These are phyloP conservation scores for Ceratocystis ficicola DNA, from an alignment of 2,329 filamentous ascomycete genomes.

Conservation along the genomic window DNA sequence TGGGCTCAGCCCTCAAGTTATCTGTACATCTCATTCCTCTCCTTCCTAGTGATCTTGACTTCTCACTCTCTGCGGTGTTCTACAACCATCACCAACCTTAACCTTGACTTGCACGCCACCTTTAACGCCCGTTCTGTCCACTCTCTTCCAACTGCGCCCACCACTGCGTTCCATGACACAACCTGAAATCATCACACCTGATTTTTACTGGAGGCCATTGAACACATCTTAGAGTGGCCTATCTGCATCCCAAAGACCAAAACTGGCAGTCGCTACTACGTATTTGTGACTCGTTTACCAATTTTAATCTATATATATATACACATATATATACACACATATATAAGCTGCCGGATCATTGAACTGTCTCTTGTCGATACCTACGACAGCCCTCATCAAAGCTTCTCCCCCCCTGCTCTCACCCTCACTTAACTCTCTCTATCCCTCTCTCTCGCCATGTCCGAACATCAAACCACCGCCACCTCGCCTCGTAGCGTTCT, in stretches of 20 bases:
- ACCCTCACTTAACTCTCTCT: not conserved
- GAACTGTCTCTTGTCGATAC: too few species aligned
- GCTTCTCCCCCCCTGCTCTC: not conserved
- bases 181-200: not conserved
- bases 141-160: not conserved
- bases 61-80: not conserved
- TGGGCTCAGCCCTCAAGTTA: not conserved
- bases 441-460: not conserved
- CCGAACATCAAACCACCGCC: not conserved
- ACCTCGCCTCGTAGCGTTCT: not conserved
- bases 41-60: too few species aligned
- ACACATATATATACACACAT: not conserved
- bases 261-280: not conserved
- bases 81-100: not conserved
- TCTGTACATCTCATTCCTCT: not conserved
- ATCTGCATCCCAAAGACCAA: not conserved
- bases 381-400: too few species aligned
- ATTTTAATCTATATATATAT: not conserved
- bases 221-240: not conserved
- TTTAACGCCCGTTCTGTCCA: not conserved
- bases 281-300: not conserved
- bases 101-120: not conserved
- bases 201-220: constrained; percentile 2
- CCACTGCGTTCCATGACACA: constrained; percentile 6
- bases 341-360: not conserved